Evolutionary conservation across 1,284 basidiomycete genomes (phyloP), one percentile per base, ranked within the genome.

Genomic region (Anthracocystis walkeri): DNA sequence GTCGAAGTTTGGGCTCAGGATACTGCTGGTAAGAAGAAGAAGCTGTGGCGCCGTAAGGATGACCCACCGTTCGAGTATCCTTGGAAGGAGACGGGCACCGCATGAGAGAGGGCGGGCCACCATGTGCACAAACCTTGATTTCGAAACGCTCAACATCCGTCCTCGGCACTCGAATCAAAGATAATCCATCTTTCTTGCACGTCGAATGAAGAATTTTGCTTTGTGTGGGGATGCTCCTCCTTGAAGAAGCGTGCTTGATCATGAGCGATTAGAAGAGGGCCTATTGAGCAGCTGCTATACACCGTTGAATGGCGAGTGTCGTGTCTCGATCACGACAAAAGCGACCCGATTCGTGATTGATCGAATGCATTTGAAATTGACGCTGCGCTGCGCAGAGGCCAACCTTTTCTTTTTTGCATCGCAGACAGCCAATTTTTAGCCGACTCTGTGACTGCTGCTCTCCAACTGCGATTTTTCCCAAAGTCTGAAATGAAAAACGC

Each of bases 1-100:
- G 85, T 92, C 14, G 95, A 97, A 84, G 91, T 95, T 1, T 97
- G 92, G 85, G 83, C 71, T 90, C 0, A 87, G 89, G 6, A 94
- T 91, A 63, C 78, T 10, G 53, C 69, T 8, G 95, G 95, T 87
- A 93, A 91, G 86, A 97, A 95, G 60, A 78, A 79, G 62, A 83
- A 82, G 75, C 74, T 83, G 10, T 85, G 84, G 84, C 78, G 84
- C 18, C 69, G 84, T 12, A 85, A 79, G 67, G 84, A 85, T 65
- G 75, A 78, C 40, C 78, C 78, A 3, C 67, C 78, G 20, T 78
- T 85, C 46, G 76, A 82, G 51, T 85, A 84, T 49, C 84, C 84
- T n/a, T 79, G 76, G 77, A 85, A 85, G 78, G 84, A 85, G 68
- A 73, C 61, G 2, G 76, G 79, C 40, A 69, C 50, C 6, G 73